phyloP scores from a whole-genome alignment of 306 rosid species.

The Myrica gale region DNA sequence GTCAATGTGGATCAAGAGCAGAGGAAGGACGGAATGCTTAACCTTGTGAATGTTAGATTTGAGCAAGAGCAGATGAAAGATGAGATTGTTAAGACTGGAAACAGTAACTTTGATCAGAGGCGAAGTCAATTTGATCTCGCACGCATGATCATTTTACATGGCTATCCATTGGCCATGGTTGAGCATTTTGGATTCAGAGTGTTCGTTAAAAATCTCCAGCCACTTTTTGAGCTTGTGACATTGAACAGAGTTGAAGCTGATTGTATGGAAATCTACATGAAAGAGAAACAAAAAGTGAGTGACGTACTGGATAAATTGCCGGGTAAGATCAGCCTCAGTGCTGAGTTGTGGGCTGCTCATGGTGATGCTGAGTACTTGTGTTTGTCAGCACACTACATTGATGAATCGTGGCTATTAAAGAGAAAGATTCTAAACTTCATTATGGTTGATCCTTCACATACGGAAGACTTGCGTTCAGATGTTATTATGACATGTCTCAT shows the following conservation, averaged over 20 bases:
- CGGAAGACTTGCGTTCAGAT: conserved; percentile 79
- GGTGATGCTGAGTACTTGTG: conserved; percentile 67
- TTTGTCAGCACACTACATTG: conserved; percentile 84
- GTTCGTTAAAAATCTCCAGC: conserved; percentile 90
- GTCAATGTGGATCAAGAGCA: conserved; percentile 66
- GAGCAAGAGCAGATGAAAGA: conserved; percentile 88
- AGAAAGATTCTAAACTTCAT: conserved; percentile 73
- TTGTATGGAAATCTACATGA: conserved; percentile 77
- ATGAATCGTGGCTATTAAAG: conserved; percentile 85
- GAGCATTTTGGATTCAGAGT: conserved; percentile 93
- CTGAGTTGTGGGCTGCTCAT: conserved; percentile 70
- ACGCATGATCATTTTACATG: conserved; percentile 95
- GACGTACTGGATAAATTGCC: conserved; percentile 93
- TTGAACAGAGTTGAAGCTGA: conserved; percentile 80
- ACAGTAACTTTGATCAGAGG: conserved; percentile 74
- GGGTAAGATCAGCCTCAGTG: conserved; percentile 85
- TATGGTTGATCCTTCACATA: conserved; percentile 68
- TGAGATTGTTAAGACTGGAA: conserved; percentile 47
- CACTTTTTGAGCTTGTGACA: conserved; percentile 81
- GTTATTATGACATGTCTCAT: conserved; percentile 73
- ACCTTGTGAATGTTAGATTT: conserved; percentile 76
- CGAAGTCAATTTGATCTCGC: conserved; percentile 92
- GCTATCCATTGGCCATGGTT: conserved; percentile 92
- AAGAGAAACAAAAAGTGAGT: conserved; percentile 82
- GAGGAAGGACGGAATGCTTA: conserved; percentile 69